phyloP scores from a whole-genome alignment of 2,329 filamentous ascomycete species.

The Hypoxylon sp. region DNA sequence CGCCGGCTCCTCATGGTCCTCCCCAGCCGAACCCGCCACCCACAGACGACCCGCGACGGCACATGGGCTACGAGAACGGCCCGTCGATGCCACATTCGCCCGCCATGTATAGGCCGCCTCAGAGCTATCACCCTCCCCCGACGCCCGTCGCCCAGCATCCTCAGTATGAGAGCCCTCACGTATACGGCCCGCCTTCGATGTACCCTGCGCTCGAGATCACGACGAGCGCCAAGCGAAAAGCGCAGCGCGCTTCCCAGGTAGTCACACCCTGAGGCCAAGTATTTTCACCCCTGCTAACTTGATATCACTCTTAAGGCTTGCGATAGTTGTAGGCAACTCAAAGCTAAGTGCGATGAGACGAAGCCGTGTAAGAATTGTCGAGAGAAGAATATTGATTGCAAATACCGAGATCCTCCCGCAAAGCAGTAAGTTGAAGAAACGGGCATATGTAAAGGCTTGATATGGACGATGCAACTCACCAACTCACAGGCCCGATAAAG shows the following conservation, averaged over 20 bases:
- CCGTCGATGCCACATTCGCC: conserved; percentile 55
- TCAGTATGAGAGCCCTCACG: conserved; percentile 48
- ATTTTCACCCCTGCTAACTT: conserved; percentile 31
- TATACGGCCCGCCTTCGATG: conserved; percentile 48
- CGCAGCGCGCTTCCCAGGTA: conserved; percentile 71
- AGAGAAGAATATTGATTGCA: conserved; percentile 83
- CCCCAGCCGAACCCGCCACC: conserved; percentile 49
- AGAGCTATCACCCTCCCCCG: conserved; percentile 41
- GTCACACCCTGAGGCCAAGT: conserved; percentile 26
- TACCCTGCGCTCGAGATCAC: conserved; percentile 50
- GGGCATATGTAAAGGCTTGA: not conserved
- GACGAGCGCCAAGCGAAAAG: conserved; percentile 65
- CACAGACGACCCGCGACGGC: conserved; percentile 58
- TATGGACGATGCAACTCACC: conserved; percentile 18
- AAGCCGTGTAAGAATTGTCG: conserved; percentile 86
- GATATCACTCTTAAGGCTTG: conserved; percentile 70
- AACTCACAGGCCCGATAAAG: conserved; percentile 62
- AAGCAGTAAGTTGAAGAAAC: conserved; percentile 83
- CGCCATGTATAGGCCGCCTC: conserved; percentile 44
- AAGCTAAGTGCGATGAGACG: conserved; percentile 91
- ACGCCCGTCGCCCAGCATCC: conserved; percentile 43
- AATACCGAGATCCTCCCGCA: conserved; percentile 88
- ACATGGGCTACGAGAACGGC: conserved; percentile 62
- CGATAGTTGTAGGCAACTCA: conserved; percentile 85
- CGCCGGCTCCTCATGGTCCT: conserved; percentile 48